phyloP scores from a whole-genome alignment of 805 yeast genomes.

The Kodamaea laetipori region DNA sequence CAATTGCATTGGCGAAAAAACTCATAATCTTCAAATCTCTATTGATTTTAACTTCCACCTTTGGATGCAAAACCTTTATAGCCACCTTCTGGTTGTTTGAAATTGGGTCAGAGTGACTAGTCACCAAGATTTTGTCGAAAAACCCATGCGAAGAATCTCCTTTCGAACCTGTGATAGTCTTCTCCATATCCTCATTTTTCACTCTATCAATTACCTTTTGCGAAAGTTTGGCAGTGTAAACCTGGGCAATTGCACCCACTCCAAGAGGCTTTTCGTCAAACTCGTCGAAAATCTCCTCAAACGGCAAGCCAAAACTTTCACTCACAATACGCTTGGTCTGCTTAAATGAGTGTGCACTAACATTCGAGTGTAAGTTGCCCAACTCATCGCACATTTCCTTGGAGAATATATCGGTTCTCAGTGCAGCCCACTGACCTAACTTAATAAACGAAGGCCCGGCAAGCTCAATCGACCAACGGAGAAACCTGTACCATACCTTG shows the following conservation, averaged over 20 bases:
- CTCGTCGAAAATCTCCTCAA: constrained; percentile 80
- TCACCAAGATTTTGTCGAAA: constrained; percentile 36
- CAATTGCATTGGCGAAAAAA: constrained; percentile 70
- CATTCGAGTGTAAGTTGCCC: constrained; percentile 78
- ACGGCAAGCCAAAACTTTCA: constrained; percentile 54
- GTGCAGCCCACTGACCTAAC: constrained; percentile 99
- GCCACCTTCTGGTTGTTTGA: constrained; percentile 67
- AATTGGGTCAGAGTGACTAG: constrained; percentile 34
- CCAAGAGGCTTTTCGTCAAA: constrained; percentile 80
- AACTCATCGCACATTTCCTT: constrained; percentile 74
- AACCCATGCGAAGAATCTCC: constrained; percentile 20
- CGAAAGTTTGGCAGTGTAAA: constrained; percentile 71
- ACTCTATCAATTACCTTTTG: constrained; percentile 43
- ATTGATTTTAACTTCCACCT: constrained; percentile 67
- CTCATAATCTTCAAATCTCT: constrained; percentile 85
- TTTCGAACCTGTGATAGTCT: constrained; percentile 16
- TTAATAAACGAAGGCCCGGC: constrained; percentile 94
- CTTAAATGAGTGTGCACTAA: constrained; percentile 66
- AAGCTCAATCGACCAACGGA: constrained; percentile 67
- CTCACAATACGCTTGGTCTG: constrained; percentile 62
- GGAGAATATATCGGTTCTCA: constrained; percentile 91
- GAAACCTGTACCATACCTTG: constrained; percentile 64
- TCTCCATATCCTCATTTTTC: constrained; percentile 26
- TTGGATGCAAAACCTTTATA: constrained; percentile 89
- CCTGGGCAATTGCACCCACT: constrained; percentile 99